Evolutionary conservation across 164 flowering plant genomes (phyloP).

Genomic region (Kalanchoe fedtschenkoi): DNA sequence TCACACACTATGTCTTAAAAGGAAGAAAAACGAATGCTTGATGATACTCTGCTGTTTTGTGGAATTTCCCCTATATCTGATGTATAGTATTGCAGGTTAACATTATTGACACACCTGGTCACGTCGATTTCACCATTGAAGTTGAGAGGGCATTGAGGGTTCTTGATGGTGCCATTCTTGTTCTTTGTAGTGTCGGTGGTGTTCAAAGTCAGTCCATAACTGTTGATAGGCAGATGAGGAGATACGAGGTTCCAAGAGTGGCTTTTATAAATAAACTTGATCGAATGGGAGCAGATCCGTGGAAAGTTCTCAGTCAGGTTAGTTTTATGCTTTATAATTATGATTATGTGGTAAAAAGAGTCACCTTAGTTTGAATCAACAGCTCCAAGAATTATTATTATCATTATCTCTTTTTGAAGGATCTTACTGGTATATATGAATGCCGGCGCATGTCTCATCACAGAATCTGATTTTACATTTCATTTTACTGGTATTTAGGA

Average conservation of each 20-base stretch:
- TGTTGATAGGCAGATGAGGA: slow-evolving; percentile 97
- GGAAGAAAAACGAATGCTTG: not conserved
- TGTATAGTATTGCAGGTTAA: slow-evolving; percentile 53
- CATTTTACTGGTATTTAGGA: not conserved
- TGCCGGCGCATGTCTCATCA: not conserved
- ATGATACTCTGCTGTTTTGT: not conserved
- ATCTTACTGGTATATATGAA: not conserved
- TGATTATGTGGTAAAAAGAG: not conserved
- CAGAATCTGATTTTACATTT: not conserved
- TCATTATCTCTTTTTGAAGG: not conserved
- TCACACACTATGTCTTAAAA: not conserved
- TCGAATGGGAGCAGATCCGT: slow-evolving; percentile 99
- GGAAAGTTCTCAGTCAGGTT: slow-evolving; percentile 97
- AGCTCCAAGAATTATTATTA: not conserved
- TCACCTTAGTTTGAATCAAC: not conserved
- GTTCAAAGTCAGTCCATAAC: slow-evolving; percentile 99
- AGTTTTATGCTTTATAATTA: not conserved
- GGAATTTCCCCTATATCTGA: not conserved
- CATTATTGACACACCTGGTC: slow-evolving; percentile 98
- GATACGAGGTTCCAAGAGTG: slow-evolving; percentile 92
- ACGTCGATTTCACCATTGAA: slow-evolving; percentile 98
- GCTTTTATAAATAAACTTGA: slow-evolving; percentile 98
- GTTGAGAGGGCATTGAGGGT: slow-evolving; percentile 99
- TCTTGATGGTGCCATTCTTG: slow-evolving; percentile 98
- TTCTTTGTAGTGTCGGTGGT: slow-evolving; percentile 98